A percentile compares a stretch with the other conserved stretches of the same genome.
These are phyloP conservation scores for Geotrichum aggregatum DNA, from an alignment of 1,139 yeast genomes.

Conservation along the genomic window DNA sequence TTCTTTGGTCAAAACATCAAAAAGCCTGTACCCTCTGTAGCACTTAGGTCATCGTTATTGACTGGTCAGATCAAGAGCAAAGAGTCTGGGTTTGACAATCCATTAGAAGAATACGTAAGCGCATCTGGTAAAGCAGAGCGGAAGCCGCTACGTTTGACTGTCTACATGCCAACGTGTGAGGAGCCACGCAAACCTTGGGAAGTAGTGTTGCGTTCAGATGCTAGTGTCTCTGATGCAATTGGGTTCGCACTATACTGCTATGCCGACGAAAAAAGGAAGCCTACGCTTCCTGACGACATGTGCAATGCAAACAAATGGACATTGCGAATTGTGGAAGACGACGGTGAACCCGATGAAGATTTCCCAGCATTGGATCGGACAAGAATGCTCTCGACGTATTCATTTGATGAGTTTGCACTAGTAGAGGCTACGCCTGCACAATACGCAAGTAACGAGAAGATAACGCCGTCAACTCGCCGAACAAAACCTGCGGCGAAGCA, in stretches of 20 bases:
- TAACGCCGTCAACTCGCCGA: conserved; percentile 32
- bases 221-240: conserved; percentile 41
- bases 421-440: conserved; percentile 41
- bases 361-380: conserved; percentile 46
- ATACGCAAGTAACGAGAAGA: conserved; percentile 34
- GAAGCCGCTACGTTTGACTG: conserved; percentile 36
- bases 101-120: conserved; percentile 42
- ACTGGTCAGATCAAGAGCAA: conserved; percentile 33
- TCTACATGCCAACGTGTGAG: conserved; percentile 40
- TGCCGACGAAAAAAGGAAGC: conserved; percentile 32
- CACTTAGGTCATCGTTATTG: conserved; percentile 25
- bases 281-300: conserved; percentile 34
- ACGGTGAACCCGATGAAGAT: conserved; percentile 47
- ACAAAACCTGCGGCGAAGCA: conserved; percentile 7
- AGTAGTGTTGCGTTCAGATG: conserved; percentile 41
- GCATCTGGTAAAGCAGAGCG: conserved; percentile 42
- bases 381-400: conserved; percentile 41
- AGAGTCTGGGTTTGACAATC: conserved; percentile 36
- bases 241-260: conserved; percentile 43
- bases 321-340: conserved; percentile 45
- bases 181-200: conserved; percentile 37
- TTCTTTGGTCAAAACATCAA: conserved; percentile 13
- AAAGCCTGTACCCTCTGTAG: conserved; percentile 6
- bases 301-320: conserved; percentile 44
- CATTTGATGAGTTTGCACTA: conserved; percentile 46